These are phyloP conservation scores for Teratosphaeria epicoccoides DNA, from an alignment of 2,329 filamentous ascomycete genomes.

Conservation along the genomic window DNA sequence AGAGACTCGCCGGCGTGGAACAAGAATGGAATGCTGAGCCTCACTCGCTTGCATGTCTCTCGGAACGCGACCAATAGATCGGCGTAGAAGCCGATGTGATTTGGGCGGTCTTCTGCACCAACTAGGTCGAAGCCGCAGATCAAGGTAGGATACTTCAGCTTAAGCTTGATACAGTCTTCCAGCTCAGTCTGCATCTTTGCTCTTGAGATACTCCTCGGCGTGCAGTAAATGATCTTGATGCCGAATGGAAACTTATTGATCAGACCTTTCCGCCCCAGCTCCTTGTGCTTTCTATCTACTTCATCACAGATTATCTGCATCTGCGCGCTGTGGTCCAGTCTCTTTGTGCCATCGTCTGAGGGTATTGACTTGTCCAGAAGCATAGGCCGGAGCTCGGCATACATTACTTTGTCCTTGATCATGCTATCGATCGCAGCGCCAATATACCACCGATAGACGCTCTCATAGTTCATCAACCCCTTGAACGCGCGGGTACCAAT, in stretches of 20 bases:
- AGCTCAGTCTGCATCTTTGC: slow-evolving; percentile 43
- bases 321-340: slow-evolving; percentile 48
- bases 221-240: slow-evolving; percentile 62
- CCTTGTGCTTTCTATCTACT: slow-evolving; percentile 37
- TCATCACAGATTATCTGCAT: slow-evolving; percentile 51
- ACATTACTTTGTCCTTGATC: slow-evolving; percentile 55
- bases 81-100: slow-evolving; percentile 48
- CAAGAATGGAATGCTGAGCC: slow-evolving; percentile 56
- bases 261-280: slow-evolving; percentile 29
- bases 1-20: slow-evolving; percentile 70
- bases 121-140: slow-evolving; percentile 64
- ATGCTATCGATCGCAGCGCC: slow-evolving; percentile 50
- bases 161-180: slow-evolving; percentile 52
- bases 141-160: slow-evolving; percentile 44
- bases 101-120: slow-evolving; percentile 53
- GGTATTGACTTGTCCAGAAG: slow-evolving; percentile 57
- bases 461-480: slow-evolving; percentile 57
- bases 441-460: slow-evolving; percentile 53
- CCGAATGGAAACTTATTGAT: slow-evolving; percentile 46
- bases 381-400: slow-evolving; percentile 61
- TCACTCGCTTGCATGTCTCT: slow-evolving; percentile 37
- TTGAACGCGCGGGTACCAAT: slow-evolving; percentile 62
- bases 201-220: slow-evolving; percentile 49
- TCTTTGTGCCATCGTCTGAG: slow-evolving; percentile 42
- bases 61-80: slow-evolving; percentile 49